Percentiles rank a stretch among this genome's conserved stretches.
These are phyloP conservation scores for Emericellopsis cladophorae DNA, from an alignment of 2,329 filamentous ascomycete species.

Conservation along the genomic window DNA sequence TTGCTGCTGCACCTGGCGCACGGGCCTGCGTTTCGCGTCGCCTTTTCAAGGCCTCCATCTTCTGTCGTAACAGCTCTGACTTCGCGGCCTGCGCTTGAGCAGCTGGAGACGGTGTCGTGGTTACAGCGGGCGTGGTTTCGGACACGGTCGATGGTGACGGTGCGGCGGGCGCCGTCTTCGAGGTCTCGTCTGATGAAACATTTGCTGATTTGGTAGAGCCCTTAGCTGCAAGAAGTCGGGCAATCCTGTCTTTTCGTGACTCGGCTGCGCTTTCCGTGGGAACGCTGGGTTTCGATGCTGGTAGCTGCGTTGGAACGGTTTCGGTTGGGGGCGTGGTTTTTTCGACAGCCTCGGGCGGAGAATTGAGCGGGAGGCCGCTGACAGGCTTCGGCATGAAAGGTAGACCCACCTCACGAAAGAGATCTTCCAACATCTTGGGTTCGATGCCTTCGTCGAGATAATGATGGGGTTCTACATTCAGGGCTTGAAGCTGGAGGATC, in stretches of 20 bases:
- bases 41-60: slow-evolving; percentile 63
- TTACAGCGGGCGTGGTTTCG: too few species aligned
- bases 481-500: slow-evolving; percentile 48
- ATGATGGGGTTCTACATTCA: slow-evolving; percentile 62
- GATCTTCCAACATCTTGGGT: slow-evolving; percentile 41
- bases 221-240: slow-evolving; percentile 63
- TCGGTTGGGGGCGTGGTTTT: not conserved
- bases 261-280: slow-evolving; percentile 21
- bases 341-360: too few species aligned
- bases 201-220: slow-evolving; percentile 34
- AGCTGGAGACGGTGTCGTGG: too few species aligned
- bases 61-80: slow-evolving; percentile 60
- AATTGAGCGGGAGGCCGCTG: too few species aligned
- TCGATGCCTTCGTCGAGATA: slow-evolving; percentile 65
- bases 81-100: slow-evolving; percentile 37
- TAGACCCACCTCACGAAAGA: slow-evolving; percentile 60
- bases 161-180: slow-evolving; percentile 6
- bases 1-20: not conserved
- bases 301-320: not conserved
- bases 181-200: slow-evolving; percentile 3
- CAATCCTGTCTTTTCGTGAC: slow-evolving; percentile 65
- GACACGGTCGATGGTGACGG: slow-evolving; percentile 22
- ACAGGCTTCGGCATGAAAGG: slow-evolving; percentile 15
- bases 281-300: too few species aligned
- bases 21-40: slow-evolving; percentile 29